phyloP scores from a whole-genome alignment of 106 monocot species.

The Cymbidium sinense region DNA sequence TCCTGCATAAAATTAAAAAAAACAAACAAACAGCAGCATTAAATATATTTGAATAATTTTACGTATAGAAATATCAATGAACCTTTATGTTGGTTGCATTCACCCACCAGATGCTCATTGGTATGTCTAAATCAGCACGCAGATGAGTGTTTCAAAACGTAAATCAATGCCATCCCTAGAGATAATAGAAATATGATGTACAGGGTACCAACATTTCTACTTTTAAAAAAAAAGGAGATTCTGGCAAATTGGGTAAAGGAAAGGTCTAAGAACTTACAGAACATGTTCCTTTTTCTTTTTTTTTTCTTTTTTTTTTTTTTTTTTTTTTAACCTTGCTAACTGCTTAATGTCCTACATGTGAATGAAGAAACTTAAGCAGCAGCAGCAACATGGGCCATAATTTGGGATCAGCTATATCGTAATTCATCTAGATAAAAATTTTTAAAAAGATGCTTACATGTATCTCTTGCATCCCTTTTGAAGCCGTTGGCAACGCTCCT shows the following conservation, averaged over 20 bases:
- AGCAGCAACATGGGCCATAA: background rate
- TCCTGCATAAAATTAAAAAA: constrained; percentile 32
- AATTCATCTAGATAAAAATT: background rate
- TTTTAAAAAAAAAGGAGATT: background rate
- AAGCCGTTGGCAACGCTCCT: constrained; percentile 81
- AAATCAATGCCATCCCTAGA: background rate
- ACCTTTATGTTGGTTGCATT: background rate
- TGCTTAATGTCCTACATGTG: constrained; percentile 3
- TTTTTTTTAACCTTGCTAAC: background rate
- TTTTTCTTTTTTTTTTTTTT: background rate
- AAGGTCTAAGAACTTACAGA: background rate
- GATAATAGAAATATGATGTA: background rate
- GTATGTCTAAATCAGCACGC: background rate
- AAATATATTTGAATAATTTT: background rate
- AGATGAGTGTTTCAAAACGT: background rate
- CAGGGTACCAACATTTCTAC: background rate
- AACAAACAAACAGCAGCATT: background rate
- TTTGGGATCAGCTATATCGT: background rate
- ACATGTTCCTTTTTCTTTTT: background rate
- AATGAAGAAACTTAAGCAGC: background rate
- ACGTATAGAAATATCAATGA: background rate
- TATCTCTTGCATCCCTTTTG: constrained; percentile 94
- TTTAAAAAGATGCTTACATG: constrained; percentile 44
- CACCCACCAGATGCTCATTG: background rate
- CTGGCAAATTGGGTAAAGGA: background rate